These are phyloP conservation scores for Penicillium brevicompactum DNA, from an alignment of 2,329 filamentous ascomycete genomes.

Conservation along the genomic window DNA sequence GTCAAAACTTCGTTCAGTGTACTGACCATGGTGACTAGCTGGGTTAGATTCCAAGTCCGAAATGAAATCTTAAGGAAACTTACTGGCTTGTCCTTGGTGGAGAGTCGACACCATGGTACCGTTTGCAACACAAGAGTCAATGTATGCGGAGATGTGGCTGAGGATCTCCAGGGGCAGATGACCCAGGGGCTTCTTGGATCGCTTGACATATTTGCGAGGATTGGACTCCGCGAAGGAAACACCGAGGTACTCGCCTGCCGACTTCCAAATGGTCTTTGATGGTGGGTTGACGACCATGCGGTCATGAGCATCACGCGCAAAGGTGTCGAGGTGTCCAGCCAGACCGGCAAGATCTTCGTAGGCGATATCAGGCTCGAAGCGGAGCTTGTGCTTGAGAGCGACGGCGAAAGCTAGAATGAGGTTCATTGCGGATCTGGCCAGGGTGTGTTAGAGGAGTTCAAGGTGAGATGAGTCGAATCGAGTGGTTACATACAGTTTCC, in stretches of 20 bases:
- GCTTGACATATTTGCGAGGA: slow-evolving; percentile 76
- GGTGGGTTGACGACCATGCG: slow-evolving; percentile 35
- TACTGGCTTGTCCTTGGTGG: slow-evolving; percentile 43
- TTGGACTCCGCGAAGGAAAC: slow-evolving; percentile 76
- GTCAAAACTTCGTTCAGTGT: slow-evolving; percentile 72
- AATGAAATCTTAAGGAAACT: slow-evolving; percentile 10
- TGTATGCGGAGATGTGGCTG: slow-evolving; percentile 68
- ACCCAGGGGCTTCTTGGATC: slow-evolving; percentile 70
- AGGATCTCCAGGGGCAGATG: slow-evolving; percentile 84
- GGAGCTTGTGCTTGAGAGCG: slow-evolving; percentile 77
- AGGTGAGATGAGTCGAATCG: not conserved
- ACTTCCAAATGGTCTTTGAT: slow-evolving; percentile 61
- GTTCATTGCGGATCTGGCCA: slow-evolving; percentile 64
- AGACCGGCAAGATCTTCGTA: slow-evolving; percentile 74
- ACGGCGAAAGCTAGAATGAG: slow-evolving; percentile 76
- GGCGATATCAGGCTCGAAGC: slow-evolving; percentile 78
- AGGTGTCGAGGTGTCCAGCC: slow-evolving; percentile 73
- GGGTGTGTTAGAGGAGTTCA: slow-evolving; percentile 11
- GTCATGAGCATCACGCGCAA: slow-evolving; percentile 64
- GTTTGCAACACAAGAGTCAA: slow-evolving; percentile 60
- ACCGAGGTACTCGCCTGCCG: slow-evolving; percentile 71
- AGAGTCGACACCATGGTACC: slow-evolving; percentile 38
- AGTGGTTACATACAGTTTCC: slow-evolving; percentile 57
- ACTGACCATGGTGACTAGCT: slow-evolving; percentile 59
- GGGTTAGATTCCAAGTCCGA: slow-evolving; percentile 6